Base-by-base conservation (phyloP, 2,329 filamentous ascomycete species). In the Hypoxylon sp. region DNA sequence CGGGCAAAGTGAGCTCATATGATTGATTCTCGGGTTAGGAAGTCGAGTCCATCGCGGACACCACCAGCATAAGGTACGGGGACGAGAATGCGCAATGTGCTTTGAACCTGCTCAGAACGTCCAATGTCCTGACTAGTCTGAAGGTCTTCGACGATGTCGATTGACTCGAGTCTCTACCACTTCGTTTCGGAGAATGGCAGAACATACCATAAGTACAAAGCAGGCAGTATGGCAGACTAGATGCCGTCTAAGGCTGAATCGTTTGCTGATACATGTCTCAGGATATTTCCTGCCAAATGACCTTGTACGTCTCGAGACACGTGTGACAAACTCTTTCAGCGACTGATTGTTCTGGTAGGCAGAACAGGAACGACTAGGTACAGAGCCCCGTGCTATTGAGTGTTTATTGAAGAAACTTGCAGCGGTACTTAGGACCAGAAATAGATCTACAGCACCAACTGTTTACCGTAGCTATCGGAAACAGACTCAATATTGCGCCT, bases 401-500 rank as follows among this genome's bases (percentile, higher is more conserved):
- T 7, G 5, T 17, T 15, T 15, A 21, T n/a, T 8, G 11, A n/a
- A 18, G 21, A n/a, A n/a, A 26, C 5, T 20, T 48, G 42, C 6
- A 17, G 56, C 31, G 29, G 21, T 9, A 33, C 38, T 50, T n/a
- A 47, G 11, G n/a, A 37, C 27, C 17, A 10, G 26, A n/a, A 35
- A 31, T 40, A 72, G 77, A 79, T 58, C 74, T 80, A 38, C 70
- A 72, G 53, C 70, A 72, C 72, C 77, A 68, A 67, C 70, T 49
- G 61, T 73, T 81, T 61, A 76, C 74, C 3, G 72, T 79, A 58
- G 73, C 68, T 35, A 63, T 70, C 40, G 69, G 73, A 43, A 78
- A 78, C 33, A 73, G 73, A 48, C 74, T 82, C 3, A 75, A 77
- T 62, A 67, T 79, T 37, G 75, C 80, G 4, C 81, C 81, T 1